Conservation (phyloP, 192 early-diverging fungal species). For the Geranomyces michiganensis region DNA sequence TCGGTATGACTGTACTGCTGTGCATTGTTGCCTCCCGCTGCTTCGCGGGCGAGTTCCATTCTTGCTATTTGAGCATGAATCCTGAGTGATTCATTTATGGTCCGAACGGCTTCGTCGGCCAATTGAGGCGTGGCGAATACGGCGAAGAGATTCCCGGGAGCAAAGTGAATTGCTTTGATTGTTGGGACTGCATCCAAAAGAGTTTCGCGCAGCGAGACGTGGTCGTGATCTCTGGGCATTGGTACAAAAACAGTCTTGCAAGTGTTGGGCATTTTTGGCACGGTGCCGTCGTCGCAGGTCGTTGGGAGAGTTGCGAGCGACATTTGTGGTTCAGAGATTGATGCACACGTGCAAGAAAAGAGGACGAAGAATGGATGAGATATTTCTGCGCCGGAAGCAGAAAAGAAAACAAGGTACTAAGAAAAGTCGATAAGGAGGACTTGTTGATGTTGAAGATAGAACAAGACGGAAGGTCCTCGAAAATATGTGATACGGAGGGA, state of each 20-base stretch:
- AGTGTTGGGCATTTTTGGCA: background rate
- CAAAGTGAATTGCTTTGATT: conserved; percentile 19
- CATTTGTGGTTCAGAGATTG: background rate
- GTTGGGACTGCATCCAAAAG: conserved; percentile 9
- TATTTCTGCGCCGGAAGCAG: background rate
- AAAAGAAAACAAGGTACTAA: no score
- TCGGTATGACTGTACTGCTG: background rate
- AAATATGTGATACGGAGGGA: no score
- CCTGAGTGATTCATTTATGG: conserved; percentile 6
- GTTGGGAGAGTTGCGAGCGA: conserved; percentile 1
- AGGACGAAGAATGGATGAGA: background rate
- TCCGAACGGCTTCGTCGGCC: conserved; percentile 10
- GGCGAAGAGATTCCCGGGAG: conserved; percentile 13
- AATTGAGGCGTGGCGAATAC: background rate
- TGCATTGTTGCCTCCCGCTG: background rate
- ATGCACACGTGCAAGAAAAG: background rate
- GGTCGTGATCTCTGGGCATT: conserved; percentile 23
- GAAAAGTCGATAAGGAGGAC: no score
- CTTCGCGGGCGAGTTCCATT: conserved; percentile 15
- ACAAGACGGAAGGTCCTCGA: no score
- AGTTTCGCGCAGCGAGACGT: conserved; percentile 24
- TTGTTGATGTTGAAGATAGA: no score
- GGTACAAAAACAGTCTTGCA: conserved; percentile 18
- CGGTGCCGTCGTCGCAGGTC: background rate
- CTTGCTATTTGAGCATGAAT: conserved; percentile 14